These are phyloP conservation scores for Puccinia triticina DNA, from an alignment of 1,284 basidiomycete species.

Conservation along the genomic window DNA sequence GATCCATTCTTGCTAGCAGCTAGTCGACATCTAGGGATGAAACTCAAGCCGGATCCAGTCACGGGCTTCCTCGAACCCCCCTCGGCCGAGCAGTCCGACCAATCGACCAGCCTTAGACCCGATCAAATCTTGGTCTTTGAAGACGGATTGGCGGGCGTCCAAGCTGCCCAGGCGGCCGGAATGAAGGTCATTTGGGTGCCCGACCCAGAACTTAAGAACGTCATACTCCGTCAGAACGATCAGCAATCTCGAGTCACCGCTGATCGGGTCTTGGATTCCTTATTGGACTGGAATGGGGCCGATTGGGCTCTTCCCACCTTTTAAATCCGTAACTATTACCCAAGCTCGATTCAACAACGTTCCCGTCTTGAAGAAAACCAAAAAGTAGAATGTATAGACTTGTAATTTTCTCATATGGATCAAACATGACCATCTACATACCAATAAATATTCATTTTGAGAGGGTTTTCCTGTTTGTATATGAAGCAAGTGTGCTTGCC, in stretches of 20 bases:
- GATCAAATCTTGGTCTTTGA: conserved; percentile 60
- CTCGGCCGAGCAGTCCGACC: conserved; percentile 54
- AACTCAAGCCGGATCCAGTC: conserved; percentile 51
- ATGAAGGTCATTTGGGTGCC: conserved; percentile 46
- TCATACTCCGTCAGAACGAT: not conserved
- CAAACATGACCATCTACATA: too few relatives aligned
- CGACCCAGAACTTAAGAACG: conserved; percentile 41
- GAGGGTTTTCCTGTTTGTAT: too few relatives aligned
- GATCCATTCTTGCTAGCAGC: conserved; percentile 60
- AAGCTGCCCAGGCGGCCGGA: conserved; percentile 41
- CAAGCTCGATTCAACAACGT: not conserved
- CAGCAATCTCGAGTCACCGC: not conserved
- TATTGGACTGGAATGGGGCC: conserved; percentile 30
- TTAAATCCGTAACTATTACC: not conserved
- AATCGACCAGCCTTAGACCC: conserved; percentile 55
- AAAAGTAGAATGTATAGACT: too few relatives aligned
- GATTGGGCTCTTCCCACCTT: conserved; percentile 23
- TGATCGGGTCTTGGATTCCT: conserved; percentile 33
- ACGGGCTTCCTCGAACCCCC: conserved; percentile 55
- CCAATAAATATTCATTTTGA: too few relatives aligned
- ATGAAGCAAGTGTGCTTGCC: too few relatives aligned
- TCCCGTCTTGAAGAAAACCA: not conserved
- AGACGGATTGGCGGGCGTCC: conserved; percentile 55
- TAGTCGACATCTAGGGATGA: conserved; percentile 55
- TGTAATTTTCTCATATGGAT: too few relatives aligned